phyloP scores from a whole-genome alignment of 2,329 filamentous ascomycete genomes.

The Colletotrichum nymphaeae region DNA sequence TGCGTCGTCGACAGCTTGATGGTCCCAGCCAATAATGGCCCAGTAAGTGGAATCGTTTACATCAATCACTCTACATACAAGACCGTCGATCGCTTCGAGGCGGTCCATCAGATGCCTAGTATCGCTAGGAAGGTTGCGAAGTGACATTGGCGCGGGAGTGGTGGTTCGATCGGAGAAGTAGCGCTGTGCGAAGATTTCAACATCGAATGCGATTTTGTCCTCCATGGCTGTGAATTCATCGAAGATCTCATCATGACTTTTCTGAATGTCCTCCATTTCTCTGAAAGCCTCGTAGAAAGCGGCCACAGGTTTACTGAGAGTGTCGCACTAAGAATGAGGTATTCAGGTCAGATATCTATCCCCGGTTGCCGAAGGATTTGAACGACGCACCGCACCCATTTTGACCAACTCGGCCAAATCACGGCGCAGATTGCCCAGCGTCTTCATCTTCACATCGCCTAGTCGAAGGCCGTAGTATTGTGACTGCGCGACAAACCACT shows the following conservation, averaged over 20 bases:
- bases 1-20: too few relatives aligned
- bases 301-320: neutral
- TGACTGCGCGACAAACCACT: neutral
- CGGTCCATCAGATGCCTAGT: neutral
- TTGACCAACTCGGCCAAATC: neutral
- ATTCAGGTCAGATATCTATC: neutral
- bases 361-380: neutral
- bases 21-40: too few relatives aligned
- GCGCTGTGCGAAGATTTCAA: neutral
- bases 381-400: slow-evolving; percentile 4
- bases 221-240: neutral
- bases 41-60: too few relatives aligned
- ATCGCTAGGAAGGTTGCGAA: neutral
- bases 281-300: neutral
- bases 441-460: slow-evolving; percentile 8
- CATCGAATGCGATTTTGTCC: neutral
- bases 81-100: neutral
- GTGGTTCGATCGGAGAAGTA: neutral
- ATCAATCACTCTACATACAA: neutral
- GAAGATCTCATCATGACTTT: neutral
- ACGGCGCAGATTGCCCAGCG: neutral
- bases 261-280: neutral
- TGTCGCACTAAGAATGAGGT: neutral
- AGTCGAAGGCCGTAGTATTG: neutral
- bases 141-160: neutral